Conservation (phyloP, 768 basidiomycete species). For the Russula brevipes region DNA sequence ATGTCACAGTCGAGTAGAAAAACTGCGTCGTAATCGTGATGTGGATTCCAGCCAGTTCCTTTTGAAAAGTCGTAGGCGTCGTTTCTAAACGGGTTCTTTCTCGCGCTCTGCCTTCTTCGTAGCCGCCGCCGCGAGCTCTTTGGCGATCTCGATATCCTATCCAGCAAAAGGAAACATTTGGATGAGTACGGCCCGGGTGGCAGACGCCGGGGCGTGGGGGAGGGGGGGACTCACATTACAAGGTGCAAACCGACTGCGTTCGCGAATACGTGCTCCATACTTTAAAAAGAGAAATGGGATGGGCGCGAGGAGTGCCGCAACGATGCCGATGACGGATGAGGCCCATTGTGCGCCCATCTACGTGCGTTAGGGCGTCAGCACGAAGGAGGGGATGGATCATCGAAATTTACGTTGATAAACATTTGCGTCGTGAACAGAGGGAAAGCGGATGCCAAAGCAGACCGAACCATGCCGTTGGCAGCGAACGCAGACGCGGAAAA, state of each 20-base stretch:
- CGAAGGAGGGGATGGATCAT: conserved; percentile 27
- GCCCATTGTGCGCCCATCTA: conserved; percentile 31
- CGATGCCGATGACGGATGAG: conserved; percentile 34
- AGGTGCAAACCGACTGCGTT: conserved; percentile 15
- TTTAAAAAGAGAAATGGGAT: conserved; percentile 37
- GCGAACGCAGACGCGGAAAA: conserved; percentile 55
- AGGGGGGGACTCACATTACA: background rate
- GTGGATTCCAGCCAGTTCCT: no score
- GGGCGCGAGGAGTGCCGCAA: conserved; percentile 33
- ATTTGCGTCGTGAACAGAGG: conserved; percentile 64
- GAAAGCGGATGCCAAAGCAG: conserved; percentile 52
- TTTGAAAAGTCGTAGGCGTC: no score
- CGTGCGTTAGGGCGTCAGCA: background rate
- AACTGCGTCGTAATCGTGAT: no score
- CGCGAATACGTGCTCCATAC: conserved; percentile 26
- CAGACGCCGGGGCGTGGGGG: no score
- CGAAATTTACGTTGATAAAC: conserved; percentile 38
- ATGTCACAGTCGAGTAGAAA: no score
- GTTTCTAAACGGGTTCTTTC: background rate
- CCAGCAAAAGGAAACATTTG: background rate
- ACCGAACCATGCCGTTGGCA: conserved; percentile 55
- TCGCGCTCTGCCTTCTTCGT: background rate
- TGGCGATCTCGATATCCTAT: conserved; percentile 17
- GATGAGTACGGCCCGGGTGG: no score
- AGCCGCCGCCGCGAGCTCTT: conserved; percentile 5